A percentile compares a stretch with the other conserved stretches of the same genome.
phyloP scores from a whole-genome alignment of 2,329 filamentous ascomycete genomes.

The Hypoxylon sp. region DNA sequence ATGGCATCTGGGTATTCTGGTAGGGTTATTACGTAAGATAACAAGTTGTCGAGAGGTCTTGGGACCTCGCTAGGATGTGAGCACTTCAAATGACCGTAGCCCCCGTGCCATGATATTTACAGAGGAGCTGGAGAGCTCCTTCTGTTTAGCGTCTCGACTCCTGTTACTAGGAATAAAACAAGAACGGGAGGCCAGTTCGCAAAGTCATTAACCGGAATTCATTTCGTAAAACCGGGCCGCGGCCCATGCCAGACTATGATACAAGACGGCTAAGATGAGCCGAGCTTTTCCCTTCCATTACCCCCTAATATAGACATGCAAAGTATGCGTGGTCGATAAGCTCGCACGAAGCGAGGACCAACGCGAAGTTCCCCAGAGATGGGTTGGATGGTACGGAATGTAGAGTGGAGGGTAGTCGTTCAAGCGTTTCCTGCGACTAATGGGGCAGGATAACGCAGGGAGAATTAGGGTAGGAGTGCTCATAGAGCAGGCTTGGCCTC shows the following conservation, averaged over 20 bases:
- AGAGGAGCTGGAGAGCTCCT: not conserved
- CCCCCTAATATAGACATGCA: conserved; percentile 23
- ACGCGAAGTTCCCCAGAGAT: not conserved
- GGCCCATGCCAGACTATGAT: conserved; percentile 40
- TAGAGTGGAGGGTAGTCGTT: conserved; percentile 3
- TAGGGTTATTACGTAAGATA: not conserved
- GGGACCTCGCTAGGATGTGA: too few relatives aligned
- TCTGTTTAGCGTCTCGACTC: not conserved
- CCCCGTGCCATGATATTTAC: not conserved
- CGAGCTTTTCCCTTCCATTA: conserved; percentile 31
- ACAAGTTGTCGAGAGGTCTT: not conserved
- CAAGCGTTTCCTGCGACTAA: conserved; percentile 4
- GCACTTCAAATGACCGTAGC: too few relatives aligned
- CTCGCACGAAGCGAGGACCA: conserved; percentile 1
- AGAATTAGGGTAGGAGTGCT: conserved; percentile 4
- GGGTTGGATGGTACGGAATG: conserved; percentile 1
- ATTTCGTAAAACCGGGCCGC: conserved; percentile 34
- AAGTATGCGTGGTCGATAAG: conserved; percentile 1
- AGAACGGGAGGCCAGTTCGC: not conserved
- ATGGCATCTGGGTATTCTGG: not conserved
- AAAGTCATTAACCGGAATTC: conserved; percentile 2
- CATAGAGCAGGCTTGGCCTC: conserved; percentile 66
- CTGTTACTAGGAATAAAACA: not conserved
- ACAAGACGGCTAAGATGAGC: conserved; percentile 41
- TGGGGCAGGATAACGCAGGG: not conserved